Percentiles rank a stretch among this genome's conserved stretches.
Conservation (phyloP, 1,284 basidiomycete species). For the Puccinia coronata region DNA sequence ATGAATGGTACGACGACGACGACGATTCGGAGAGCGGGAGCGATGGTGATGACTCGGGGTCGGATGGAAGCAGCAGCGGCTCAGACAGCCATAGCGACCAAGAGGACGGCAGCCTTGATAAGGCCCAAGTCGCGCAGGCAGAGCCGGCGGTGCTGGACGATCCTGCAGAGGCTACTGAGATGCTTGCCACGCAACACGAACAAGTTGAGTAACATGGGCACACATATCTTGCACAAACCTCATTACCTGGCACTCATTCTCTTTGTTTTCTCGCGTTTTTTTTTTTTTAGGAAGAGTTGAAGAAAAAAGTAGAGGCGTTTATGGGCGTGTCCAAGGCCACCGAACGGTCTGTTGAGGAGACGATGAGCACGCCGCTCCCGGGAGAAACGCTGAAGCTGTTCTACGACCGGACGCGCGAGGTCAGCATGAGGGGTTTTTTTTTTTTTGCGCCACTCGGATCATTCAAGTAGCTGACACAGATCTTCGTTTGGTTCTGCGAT, state of each 20-base stretch:
- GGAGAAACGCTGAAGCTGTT: conserved; percentile 85
- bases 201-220: conserved; percentile 5
- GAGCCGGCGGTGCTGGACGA: background rate
- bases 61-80: conserved; percentile 51
- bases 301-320: conserved; percentile 69
- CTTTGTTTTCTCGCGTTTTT: background rate
- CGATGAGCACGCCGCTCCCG: conserved; percentile 77
- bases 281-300: conserved; percentile 63
- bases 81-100: conserved; percentile 65
- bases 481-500: no score
- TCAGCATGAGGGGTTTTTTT: conserved; percentile 55
- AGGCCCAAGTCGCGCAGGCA: background rate
- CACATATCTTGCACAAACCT: background rate
- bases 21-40: conserved; percentile 60
- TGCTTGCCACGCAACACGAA: conserved; percentile 12
- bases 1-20: conserved; percentile 60
- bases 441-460: no score
- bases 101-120: conserved; percentile 13
- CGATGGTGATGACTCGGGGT: conserved; percentile 51
- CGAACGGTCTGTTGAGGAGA: conserved; percentile 72
- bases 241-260: background rate
- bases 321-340: conserved; percentile 69
- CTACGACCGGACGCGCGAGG: conserved; percentile 66
- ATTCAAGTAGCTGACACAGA: no score
- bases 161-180: background rate